These are phyloP conservation scores for Vigna trinervia DNA, from an alignment of 306 rosid genomes.

Conservation along the genomic window DNA sequence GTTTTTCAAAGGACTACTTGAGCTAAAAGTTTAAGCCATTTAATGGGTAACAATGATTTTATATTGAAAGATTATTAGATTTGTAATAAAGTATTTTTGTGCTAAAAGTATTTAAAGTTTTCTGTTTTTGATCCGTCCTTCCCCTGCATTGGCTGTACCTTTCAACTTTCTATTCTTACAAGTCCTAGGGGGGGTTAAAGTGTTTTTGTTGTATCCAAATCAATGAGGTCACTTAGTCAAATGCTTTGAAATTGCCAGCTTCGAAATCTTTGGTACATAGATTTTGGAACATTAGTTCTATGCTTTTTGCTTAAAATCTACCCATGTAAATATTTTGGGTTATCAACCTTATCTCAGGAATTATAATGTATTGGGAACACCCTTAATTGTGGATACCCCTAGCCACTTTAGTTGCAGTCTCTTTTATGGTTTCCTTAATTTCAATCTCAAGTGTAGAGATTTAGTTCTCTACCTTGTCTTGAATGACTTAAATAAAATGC, in stretches of 20 bases:
- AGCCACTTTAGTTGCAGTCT: not conserved
- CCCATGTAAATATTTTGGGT: constrained; percentile 8
- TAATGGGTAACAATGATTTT: constrained; percentile 25
- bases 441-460: not conserved
- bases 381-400: not conserved
- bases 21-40: constrained; percentile 23
- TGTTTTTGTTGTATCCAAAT: not conserved
- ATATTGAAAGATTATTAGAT: not conserved
- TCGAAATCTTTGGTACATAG: constrained; percentile 6
- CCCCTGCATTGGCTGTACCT: constrained; percentile 10
- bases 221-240: not conserved
- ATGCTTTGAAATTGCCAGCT: not conserved
- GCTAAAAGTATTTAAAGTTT: constrained; percentile 26
- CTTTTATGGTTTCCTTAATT: no score
- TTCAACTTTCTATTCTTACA: not conserved
- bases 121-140: constrained; percentile 6
- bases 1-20: constrained; percentile 7
- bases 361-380: not conserved
- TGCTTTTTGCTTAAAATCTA: constrained; percentile 22
- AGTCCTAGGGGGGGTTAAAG: not conserved
- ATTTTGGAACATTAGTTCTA: constrained; percentile 32
- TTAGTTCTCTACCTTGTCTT: not conserved
- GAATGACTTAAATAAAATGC: not conserved
- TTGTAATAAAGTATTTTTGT: constrained; percentile 12
- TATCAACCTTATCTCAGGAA: not conserved